Percentiles rank a stretch among this genome's conserved stretches.
phyloP scores from a whole-genome alignment of 441 rosid genomes.

The Erodium trifolium region DNA sequence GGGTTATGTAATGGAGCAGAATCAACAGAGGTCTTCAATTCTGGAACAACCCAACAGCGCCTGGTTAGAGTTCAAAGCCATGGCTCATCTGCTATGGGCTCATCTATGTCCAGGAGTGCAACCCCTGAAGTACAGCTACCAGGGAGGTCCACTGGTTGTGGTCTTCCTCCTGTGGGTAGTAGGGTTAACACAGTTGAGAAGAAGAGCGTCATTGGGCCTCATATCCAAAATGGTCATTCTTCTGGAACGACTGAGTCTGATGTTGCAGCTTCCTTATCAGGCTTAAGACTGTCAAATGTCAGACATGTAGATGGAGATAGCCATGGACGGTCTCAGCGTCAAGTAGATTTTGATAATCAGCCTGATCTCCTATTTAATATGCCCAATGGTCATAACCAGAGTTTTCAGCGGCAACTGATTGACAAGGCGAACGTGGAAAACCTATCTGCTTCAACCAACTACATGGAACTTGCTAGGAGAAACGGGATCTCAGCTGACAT shows the following conservation, averaged over 20 bases:
- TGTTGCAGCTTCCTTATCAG: slow-evolving; percentile 47
- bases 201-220: slow-evolving; percentile 35
- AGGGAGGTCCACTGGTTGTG: slow-evolving; percentile 49
- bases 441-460: slow-evolving; percentile 35
- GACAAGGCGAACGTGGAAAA: slow-evolving; percentile 38
- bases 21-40: slow-evolving; percentile 36
- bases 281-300: slow-evolving; percentile 41
- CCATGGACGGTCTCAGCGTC: slow-evolving; percentile 36
- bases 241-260: slow-evolving; percentile 40
- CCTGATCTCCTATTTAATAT: slow-evolving; percentile 39
- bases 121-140: slow-evolving; percentile 57
- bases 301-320: slow-evolving; percentile 39
- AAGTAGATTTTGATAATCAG: slow-evolving; percentile 32
- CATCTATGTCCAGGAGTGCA: slow-evolving; percentile 60
- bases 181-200: slow-evolving; percentile 47
- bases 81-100: slow-evolving; percentile 45
- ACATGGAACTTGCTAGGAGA: slow-evolving; percentile 37
- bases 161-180: slow-evolving; percentile 67
- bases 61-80: slow-evolving; percentile 29
- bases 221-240: slow-evolving; percentile 38
- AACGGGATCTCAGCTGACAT: slow-evolving; percentile 33
- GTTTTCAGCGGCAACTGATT: slow-evolving; percentile 40
- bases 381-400: slow-evolving; percentile 43
- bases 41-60: slow-evolving; percentile 42
- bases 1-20: slow-evolving; percentile 42